phyloP scores from a whole-genome alignment of 2,329 filamentous ascomycete species.

The Colletotrichum lupini region DNA sequence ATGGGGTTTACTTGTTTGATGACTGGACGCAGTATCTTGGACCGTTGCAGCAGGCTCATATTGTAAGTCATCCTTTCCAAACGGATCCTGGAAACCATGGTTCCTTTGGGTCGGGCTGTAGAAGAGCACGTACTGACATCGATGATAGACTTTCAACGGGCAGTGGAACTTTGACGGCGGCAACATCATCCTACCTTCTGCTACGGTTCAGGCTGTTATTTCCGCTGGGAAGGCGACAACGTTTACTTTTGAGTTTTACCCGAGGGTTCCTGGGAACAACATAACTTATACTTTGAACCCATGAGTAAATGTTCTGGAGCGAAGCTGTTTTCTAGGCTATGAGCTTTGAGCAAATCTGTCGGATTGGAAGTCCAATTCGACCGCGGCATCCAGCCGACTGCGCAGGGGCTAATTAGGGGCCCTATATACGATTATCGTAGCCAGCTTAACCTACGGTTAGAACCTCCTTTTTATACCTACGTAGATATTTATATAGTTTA shows the following conservation, averaged over 20 bases:
- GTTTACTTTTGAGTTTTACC: constrained; percentile 67
- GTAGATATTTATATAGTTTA: no score
- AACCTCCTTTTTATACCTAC: no score
- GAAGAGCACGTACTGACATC: no score
- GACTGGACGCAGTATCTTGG: constrained; percentile 66
- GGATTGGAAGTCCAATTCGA: no score
- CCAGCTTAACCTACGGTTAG: no score
- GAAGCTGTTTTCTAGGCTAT: not conserved
- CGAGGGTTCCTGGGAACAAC: constrained; percentile 58
- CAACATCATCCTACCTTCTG: constrained; percentile 57
- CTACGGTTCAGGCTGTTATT: constrained; percentile 58
- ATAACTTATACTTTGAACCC: constrained; percentile 53
- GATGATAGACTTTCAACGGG: constrained; percentile 53
- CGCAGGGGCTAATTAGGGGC: no score
- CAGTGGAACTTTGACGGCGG: constrained; percentile 63
- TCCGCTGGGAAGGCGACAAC: constrained; percentile 54
- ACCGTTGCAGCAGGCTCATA: constrained; percentile 60
- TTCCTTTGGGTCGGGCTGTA: not conserved
- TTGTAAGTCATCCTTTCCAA: constrained; percentile 40
- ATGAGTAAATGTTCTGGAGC: not conserved
- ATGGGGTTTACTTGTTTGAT: constrained; percentile 64
- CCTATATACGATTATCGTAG: no score
- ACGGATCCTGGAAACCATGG: not conserved
- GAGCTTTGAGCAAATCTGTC: not conserved
- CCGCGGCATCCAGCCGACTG: no score